These are phyloP conservation scores for Trypanosoma boissoni DNA, from an alignment of 208 protist species.

Conservation along the genomic window DNA sequence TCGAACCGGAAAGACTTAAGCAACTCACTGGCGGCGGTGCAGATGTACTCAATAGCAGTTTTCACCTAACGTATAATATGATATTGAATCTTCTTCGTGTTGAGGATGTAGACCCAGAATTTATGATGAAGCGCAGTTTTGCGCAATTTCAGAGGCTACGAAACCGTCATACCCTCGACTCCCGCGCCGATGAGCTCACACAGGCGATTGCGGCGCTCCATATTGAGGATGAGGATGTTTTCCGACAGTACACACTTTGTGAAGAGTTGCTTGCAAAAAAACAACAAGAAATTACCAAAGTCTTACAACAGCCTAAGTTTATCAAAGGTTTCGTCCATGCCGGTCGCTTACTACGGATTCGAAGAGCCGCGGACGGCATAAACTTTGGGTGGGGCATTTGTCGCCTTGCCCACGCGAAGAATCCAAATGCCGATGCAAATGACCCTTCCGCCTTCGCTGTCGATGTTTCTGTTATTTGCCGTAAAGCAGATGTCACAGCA, in stretches of 20 bases:
- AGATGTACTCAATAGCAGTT: conserved; percentile 94
- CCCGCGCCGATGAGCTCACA: conserved; percentile 52
- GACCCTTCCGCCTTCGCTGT: conserved; percentile 71
- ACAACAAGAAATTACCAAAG: conserved; percentile 47
- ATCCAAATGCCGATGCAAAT: conserved; percentile 36
- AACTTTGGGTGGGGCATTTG: conserved; percentile 90
- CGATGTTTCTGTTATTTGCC: conserved; percentile 80
- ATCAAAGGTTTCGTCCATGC: conserved; percentile 94
- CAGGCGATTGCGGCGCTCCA: conserved; percentile 57
- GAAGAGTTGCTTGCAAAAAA: conserved; percentile 72
- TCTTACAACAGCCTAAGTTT: conserved; percentile 89
- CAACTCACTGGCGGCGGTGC: conserved; percentile 92
- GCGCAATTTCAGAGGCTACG: conserved; percentile 96
- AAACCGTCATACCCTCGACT: conserved; percentile 80
- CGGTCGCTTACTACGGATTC: conserved; percentile 92
- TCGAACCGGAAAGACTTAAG: conserved; percentile 95
- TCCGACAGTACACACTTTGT: conserved; percentile 87
- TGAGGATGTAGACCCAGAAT: conserved; percentile 96
- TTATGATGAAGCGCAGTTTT: conserved; percentile 97
- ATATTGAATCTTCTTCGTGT: conserved; percentile 98
- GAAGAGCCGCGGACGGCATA: conserved; percentile 53
- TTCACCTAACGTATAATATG: conserved; percentile 99
- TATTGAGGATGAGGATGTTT: conserved; percentile 71
- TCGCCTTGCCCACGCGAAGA: conserved; percentile 67
- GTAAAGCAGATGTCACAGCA: conserved; percentile 50